Conservation (phyloP, 371 early-diverging fungal genomes). For the Lichtheimia hyalospora region DNA sequence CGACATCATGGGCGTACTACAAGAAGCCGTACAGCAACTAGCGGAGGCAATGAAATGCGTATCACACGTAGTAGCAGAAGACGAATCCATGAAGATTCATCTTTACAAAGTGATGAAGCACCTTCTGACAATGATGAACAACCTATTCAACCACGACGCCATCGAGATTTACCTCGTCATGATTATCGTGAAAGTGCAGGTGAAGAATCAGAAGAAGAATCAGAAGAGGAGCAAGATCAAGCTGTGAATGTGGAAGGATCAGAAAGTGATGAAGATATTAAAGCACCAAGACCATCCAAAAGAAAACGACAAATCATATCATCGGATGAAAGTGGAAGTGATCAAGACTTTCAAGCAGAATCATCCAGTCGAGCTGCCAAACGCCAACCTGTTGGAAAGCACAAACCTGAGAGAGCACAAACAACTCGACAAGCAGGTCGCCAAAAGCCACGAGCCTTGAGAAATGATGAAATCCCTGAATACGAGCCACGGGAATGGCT, state of each 20-base stretch:
- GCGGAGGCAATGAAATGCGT: neutral
- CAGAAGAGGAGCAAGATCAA: constrained; percentile 8
- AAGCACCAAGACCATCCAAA: constrained; percentile 13
- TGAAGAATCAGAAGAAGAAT: constrained; percentile 33
- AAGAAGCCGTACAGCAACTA: neutral
- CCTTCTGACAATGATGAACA: constrained; percentile 20
- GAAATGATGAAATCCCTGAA: constrained; percentile 30
- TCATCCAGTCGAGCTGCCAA: constrained; percentile 16
- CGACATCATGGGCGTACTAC: constrained; percentile 1
- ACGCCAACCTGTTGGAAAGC: constrained; percentile 7
- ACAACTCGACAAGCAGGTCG: constrained; percentile 18
- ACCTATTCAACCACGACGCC: constrained; percentile 45
- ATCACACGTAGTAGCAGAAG: neutral
- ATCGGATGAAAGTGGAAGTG: constrained; percentile 5
- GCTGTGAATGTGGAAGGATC: neutral
- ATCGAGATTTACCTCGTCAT: constrained; percentile 38
- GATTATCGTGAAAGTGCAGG: constrained; percentile 51
- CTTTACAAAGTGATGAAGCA: constrained; percentile 15
- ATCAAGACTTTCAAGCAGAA: constrained; percentile 16
- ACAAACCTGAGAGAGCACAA: constrained; percentile 2
- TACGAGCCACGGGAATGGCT: constrained; percentile 66
- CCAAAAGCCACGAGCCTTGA: constrained; percentile 19
- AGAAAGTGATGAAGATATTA: too few species aligned
- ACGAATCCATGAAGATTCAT: neutral
- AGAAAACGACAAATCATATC: constrained; percentile 32